phyloP scores from a whole-genome alignment of 331 rosid species.

The Quercus tomentella region DNA sequence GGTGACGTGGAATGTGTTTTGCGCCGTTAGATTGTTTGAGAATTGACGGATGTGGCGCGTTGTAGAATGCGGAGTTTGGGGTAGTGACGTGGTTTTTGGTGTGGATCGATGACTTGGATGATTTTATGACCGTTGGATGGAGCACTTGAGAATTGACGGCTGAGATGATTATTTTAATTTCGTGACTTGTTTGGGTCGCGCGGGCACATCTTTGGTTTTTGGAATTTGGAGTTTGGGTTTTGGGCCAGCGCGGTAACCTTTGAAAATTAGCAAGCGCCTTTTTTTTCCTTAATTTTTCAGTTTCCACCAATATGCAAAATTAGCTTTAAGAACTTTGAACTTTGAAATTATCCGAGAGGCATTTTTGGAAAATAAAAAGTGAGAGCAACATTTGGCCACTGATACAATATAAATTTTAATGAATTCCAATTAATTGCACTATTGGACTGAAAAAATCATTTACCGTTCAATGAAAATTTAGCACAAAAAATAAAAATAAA shows the following conservation, averaged over 20 bases:
- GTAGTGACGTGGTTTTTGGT: neutral
- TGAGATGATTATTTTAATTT: neutral
- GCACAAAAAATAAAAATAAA: no score
- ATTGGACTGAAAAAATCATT: no score
- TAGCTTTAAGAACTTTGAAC: no score
- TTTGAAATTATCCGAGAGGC: no score
- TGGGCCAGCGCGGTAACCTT: neutral
- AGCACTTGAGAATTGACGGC: neutral
- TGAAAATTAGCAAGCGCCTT: neutral
- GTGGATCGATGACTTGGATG: slow-evolving; percentile 19
- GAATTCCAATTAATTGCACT: no score
- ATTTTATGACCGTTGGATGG: neutral
- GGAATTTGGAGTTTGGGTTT: neutral
- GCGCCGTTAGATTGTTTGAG: neutral
- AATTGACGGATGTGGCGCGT: neutral
- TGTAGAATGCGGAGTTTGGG: neutral
- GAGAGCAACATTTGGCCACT: no score
- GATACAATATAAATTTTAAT: no score
- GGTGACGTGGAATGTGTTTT: neutral
- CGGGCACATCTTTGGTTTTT: neutral
- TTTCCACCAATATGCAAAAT: neutral
- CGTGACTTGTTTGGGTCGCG: neutral
- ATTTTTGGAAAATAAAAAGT: no score
- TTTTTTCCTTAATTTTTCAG: neutral
- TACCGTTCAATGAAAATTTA: no score